These are phyloP conservation scores for Arachnomyces sp. DNA, from an alignment of 2,329 filamentous ascomycete species.

Conservation along the genomic window DNA sequence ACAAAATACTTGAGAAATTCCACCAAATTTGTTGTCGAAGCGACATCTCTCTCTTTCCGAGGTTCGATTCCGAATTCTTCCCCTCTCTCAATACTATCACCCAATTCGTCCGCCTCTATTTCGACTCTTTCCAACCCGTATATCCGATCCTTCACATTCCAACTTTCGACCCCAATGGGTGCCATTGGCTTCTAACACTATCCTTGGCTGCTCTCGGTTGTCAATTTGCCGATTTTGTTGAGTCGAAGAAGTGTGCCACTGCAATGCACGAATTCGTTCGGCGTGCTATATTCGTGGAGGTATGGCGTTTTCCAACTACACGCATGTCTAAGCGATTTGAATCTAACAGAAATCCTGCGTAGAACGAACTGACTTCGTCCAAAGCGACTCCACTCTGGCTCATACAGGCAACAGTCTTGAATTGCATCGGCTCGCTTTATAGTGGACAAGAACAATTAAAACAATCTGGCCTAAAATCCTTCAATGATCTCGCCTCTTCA, in stretches of 20 bases:
- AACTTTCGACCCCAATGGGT: constrained; percentile 28
- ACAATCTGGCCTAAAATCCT: constrained; percentile 17
- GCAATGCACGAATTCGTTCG: constrained; percentile 37
- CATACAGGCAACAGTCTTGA: constrained; percentile 92
- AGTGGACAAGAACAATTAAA: constrained; percentile 18
- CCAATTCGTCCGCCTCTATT: constrained; percentile 28
- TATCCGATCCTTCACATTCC: constrained; percentile 34
- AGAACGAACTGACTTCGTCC: constrained; percentile 14
- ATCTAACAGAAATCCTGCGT: constrained; percentile 15
- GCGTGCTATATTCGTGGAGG: constrained; percentile 28
- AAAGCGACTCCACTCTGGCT: constrained; percentile 70
- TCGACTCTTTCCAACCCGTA: constrained; percentile 31
- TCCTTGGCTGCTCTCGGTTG: constrained; percentile 35
- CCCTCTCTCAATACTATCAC: constrained; percentile 20
- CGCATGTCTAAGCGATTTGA: constrained; percentile 3
- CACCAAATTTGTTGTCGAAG: constrained; percentile 21
- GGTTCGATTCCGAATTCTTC: constrained; percentile 26
- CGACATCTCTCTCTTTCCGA: constrained; percentile 21
- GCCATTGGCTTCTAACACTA: constrained; percentile 34
- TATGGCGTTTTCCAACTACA: constrained; percentile 12
- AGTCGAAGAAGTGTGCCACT: constrained; percentile 21
- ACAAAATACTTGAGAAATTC: constrained; percentile 24
- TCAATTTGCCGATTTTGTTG: constrained; percentile 22
- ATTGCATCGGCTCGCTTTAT: constrained; percentile 38
- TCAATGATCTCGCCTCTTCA: constrained; percentile 25